Percentiles rank a stretch among this genome's conserved stretches.
phyloP scores from a whole-genome alignment of 805 yeast genomes.

The Lachancea sp. region DNA sequence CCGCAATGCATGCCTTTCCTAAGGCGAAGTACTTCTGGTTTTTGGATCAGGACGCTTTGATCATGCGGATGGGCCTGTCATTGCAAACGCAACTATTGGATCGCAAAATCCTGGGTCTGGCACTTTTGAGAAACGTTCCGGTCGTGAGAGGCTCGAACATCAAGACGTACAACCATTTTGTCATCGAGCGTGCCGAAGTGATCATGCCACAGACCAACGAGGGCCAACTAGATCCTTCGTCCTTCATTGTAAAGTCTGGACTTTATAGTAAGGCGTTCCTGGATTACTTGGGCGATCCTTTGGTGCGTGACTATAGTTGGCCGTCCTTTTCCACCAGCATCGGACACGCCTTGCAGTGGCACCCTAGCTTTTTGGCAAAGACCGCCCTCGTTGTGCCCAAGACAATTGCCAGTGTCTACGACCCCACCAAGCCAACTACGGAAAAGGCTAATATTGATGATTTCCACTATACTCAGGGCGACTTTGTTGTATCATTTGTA shows the following conservation, averaged over 20 bases:
- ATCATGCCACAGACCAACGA: slow-evolving; percentile 62
- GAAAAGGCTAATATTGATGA: slow-evolving; percentile 35
- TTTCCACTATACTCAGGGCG: slow-evolving; percentile 53
- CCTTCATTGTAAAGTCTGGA: slow-evolving; percentile 67
- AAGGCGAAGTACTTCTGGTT: slow-evolving; percentile 88
- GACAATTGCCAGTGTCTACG: slow-evolving; percentile 44
- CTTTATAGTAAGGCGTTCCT: slow-evolving; percentile 57
- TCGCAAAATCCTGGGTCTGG: slow-evolving; percentile 53
- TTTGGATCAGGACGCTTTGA: slow-evolving; percentile 68
- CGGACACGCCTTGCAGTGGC: slow-evolving; percentile 93
- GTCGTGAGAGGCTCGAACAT: slow-evolving; percentile 38
- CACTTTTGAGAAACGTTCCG: slow-evolving; percentile 64
- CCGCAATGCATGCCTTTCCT: slow-evolving; percentile 93
- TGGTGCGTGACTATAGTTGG: slow-evolving; percentile 57
- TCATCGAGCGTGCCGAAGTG: slow-evolving; percentile 49
- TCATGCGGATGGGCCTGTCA: slow-evolving; percentile 64
- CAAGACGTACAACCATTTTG: slow-evolving; percentile 55
- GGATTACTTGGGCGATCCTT: slow-evolving; percentile 75
- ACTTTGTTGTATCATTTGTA: slow-evolving; percentile 57
- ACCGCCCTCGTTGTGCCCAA: slow-evolving; percentile 67
- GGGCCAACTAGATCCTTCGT: slow-evolving; percentile 55
- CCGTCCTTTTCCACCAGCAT: slow-evolving; percentile 46
- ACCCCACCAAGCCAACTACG: slow-evolving; percentile 27
- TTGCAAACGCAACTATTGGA: slow-evolving; percentile 53
- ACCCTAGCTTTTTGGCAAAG: slow-evolving; percentile 68